Conservation (phyloP, 495 filamentous ascomycete genomes). For the Amphirosellinia nigrospora region DNA sequence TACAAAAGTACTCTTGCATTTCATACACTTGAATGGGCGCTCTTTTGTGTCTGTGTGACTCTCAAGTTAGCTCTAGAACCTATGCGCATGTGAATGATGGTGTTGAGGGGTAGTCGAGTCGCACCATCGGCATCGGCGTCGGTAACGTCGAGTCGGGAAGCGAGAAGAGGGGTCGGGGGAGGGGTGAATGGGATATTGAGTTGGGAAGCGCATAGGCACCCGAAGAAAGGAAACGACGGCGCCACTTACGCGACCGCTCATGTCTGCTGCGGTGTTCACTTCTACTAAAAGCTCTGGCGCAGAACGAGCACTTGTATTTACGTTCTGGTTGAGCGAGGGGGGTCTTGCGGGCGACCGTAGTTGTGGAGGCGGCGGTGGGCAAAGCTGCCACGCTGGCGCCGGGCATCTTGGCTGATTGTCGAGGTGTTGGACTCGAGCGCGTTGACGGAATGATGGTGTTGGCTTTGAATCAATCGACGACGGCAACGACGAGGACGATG, state of each 20-base stretch:
- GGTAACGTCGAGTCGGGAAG: slow-evolving; percentile 5
- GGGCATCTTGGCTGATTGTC: slow-evolving; percentile 62
- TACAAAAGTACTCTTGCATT: slow-evolving; percentile 98
- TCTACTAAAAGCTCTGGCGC: slow-evolving; percentile 93
- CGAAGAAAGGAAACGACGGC: slow-evolving; percentile 15
- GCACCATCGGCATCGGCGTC: slow-evolving; percentile 13
- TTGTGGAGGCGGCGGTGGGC: slow-evolving; percentile 61
- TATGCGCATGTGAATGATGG: slow-evolving; percentile 21
- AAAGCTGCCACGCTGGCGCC: slow-evolving; percentile 68
- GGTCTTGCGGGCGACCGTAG: slow-evolving; percentile 65
- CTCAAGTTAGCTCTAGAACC: slow-evolving; percentile 31
- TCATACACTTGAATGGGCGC: slow-evolving; percentile 96
- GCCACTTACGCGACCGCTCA: slow-evolving; percentile 93
- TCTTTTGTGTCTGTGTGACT: slow-evolving; percentile 86
- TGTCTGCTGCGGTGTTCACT: slow-evolving; percentile 97
- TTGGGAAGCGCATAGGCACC: neutral
- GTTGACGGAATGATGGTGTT: slow-evolving; percentile 30
- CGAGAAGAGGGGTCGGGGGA: slow-evolving; percentile 24
- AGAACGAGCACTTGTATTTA: slow-evolving; percentile 99
- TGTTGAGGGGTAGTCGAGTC: slow-evolving; percentile 34
- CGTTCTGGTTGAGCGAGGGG: slow-evolving; percentile 75
- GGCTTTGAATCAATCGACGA: slow-evolving; percentile 35
- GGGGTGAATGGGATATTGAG: slow-evolving; percentile 19
- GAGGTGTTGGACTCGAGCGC: slow-evolving; percentile 50
- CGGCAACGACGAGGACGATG: slow-evolving; percentile 36